phyloP scores from a whole-genome alignment of 2,329 filamentous ascomycete species.

The Diaporthe sp. region DNA sequence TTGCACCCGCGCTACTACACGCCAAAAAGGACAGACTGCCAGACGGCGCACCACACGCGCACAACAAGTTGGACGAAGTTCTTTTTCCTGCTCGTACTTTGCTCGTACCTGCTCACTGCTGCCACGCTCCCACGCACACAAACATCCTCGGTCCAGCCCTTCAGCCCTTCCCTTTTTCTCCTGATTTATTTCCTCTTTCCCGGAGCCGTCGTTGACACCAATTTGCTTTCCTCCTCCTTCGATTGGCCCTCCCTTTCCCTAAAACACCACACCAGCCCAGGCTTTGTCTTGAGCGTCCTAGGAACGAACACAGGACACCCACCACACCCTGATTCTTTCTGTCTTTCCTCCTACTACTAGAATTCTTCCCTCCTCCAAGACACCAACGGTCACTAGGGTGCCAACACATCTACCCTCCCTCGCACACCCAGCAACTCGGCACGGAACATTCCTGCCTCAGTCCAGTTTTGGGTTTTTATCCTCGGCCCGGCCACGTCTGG shows the following conservation, averaged over 20 bases:
- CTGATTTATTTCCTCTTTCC: slow-evolving; percentile 12
- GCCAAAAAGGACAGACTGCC: slow-evolving; percentile 22
- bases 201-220: slow-evolving; percentile 16
- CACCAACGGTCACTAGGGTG: background rate
- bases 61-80: background rate
- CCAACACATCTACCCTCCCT: background rate
- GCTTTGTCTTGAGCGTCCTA: slow-evolving; percentile 19
- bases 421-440: background rate
- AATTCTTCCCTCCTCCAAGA: background rate
- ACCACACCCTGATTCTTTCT: background rate
- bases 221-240: slow-evolving; percentile 2
- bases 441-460: slow-evolving; percentile 14
- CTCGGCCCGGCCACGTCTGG: slow-evolving; percentile 4
- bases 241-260: slow-evolving; percentile 11
- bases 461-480: background rate
- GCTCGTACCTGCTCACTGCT: background rate
- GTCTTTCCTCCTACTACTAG: background rate
- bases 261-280: slow-evolving; percentile 14
- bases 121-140: background rate
- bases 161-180: slow-evolving; percentile 7
- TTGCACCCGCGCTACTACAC: slow-evolving; percentile 10
- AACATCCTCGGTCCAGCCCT: slow-evolving; percentile 23
- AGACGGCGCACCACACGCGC: slow-evolving; percentile 7
- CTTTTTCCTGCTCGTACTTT: background rate
- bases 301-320: background rate